phyloP scores from a whole-genome alignment of 2,329 filamentous ascomycete species.

The Arachnopeziza araneosa region DNA sequence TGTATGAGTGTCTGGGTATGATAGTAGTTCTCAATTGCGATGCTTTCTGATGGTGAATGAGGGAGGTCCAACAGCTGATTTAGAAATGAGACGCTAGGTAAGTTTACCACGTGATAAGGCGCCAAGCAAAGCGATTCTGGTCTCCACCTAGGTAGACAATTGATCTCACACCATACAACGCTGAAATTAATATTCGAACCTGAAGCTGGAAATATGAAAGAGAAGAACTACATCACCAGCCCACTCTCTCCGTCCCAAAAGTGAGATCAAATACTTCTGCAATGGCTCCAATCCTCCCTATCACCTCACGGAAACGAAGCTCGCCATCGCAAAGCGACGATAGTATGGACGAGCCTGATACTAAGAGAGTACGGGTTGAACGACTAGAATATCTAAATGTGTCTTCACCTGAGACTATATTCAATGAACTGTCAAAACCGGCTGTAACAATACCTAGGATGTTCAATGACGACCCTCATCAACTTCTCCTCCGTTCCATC shows the following conservation, averaged over 20 bases:
- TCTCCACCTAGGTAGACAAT: neutral
- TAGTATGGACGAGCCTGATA: conserved; percentile 17
- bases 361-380: conserved; percentile 18
- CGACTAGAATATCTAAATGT: conserved; percentile 12
- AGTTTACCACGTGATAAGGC: neutral
- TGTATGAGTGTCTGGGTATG: conserved; percentile 20
- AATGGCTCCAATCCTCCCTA: conserved; percentile 22
- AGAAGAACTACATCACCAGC: neutral
- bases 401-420: conserved; percentile 21
- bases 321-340: conserved; percentile 23
- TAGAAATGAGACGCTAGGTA: neutral
- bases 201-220: neutral
- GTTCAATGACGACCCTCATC: conserved; percentile 27
- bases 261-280: neutral
- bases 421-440: neutral
- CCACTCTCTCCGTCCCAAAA: neutral
- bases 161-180: too few species aligned
- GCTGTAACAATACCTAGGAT: conserved; percentile 5
- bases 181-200: too few species aligned
- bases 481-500: conserved; percentile 47
- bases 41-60: conserved; percentile 17
- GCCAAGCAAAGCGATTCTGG: neutral
- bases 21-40: conserved; percentile 24
- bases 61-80: conserved; percentile 5
- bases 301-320: conserved; percentile 23